These are phyloP conservation scores for Pistacia atlantica DNA, from an alignment of 345 rosid genomes.

Conservation along the genomic window DNA sequence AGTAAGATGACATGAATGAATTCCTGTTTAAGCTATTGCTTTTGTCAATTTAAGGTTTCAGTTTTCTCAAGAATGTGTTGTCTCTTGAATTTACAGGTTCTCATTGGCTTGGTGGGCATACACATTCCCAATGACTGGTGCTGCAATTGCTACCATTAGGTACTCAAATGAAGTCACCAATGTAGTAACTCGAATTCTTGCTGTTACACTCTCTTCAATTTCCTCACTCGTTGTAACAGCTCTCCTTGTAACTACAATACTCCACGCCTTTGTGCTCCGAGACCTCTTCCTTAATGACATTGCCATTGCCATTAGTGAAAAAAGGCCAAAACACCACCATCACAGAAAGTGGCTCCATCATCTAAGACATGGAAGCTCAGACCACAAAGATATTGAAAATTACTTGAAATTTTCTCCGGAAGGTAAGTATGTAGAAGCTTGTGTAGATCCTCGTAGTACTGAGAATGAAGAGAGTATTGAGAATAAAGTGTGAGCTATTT, in stretches of 20 bases:
- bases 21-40: neutral
- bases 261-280: conserved; percentile 52
- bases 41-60: neutral
- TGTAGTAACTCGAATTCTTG: conserved; percentile 42
- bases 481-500: neutral
- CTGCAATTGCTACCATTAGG: conserved; percentile 67
- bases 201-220: conserved; percentile 39
- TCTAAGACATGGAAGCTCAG: conserved; percentile 43
- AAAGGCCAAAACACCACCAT: conserved; percentile 40
- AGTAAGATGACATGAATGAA: conserved; percentile 33
- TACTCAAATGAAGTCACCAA: conserved; percentile 58
- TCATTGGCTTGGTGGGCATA: conserved; percentile 97
- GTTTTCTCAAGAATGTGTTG: neutral
- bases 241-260: conserved; percentile 48
- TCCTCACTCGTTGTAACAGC: conserved; percentile 56
- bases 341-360: conserved; percentile 58
- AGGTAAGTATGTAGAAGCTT: conserved; percentile 47
- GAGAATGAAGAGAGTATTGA: conserved; percentile 2
- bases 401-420: conserved; percentile 43
- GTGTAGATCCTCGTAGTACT: conserved; percentile 4
- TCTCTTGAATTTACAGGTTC: conserved; percentile 47
- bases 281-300: conserved; percentile 73
- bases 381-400: conserved; percentile 43
- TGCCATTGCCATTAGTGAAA: conserved; percentile 67
- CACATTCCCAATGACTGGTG: conserved; percentile 81